Conservation (phyloP, 1,139 yeast species). For the Debaryomyces robertsiae region DNA sequence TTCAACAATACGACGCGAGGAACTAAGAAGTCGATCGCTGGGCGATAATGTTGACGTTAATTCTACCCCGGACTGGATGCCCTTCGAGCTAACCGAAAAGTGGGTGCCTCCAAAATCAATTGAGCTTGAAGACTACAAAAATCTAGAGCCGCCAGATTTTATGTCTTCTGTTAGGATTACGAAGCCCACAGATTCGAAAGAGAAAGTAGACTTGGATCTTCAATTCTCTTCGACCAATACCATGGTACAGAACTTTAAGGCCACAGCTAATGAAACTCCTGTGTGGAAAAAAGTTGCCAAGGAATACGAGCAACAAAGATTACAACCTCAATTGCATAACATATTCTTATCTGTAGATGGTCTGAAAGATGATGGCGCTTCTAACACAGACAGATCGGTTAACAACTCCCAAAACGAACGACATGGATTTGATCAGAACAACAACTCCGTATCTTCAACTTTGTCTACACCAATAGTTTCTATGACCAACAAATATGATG, state of each 20-base stretch:
- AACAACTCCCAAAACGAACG: constrained; percentile 4
- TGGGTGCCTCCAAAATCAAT: constrained; percentile 28
- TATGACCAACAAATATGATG: constrained; percentile 17
- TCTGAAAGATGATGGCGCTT: constrained; percentile 10
- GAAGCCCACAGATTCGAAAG: constrained; percentile 22
- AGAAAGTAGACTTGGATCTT: constrained; percentile 21
- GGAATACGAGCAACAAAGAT: constrained; percentile 29
- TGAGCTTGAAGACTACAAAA: constrained; percentile 10
- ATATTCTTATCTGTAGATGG: constrained; percentile 28
- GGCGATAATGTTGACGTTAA: constrained; percentile 13
- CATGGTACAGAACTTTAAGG: constrained; percentile 40
- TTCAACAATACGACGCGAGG: constrained; percentile 12
- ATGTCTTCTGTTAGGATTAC: constrained; percentile 36
- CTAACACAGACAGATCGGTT: constrained; percentile 7
- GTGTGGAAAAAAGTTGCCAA: constrained; percentile 41
- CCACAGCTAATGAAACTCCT: constrained; percentile 30
- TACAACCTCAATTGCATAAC: constrained; percentile 36
- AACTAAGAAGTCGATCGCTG: neutral
- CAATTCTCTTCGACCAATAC: constrained; percentile 33
- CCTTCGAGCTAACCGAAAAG: constrained; percentile 38
- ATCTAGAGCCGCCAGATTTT: constrained; percentile 21
- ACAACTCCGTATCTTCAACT: constrained; percentile 38
- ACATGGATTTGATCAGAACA: constrained; percentile 13
- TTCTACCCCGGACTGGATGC: constrained; percentile 51
- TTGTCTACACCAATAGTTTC: constrained; percentile 38